Base-by-base conservation (phyloP, 2,329 filamentous ascomycete genomes). In the Corniculantispora saksenae region DNA sequence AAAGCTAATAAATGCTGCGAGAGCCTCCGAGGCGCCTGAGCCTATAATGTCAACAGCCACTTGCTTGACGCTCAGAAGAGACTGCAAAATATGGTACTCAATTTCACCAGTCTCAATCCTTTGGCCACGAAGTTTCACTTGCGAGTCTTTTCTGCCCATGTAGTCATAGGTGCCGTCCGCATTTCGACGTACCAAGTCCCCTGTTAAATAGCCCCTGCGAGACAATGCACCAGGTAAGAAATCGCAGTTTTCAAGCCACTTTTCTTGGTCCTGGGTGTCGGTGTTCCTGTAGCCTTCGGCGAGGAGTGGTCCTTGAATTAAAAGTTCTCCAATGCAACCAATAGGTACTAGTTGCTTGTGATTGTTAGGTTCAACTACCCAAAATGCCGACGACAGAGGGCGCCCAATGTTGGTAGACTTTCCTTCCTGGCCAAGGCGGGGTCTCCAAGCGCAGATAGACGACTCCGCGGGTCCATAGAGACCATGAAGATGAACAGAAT, bases 111-210 rank as follows among this genome's bases (percentile, higher is more conserved):
- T 74, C 72, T 82, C 86, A 65, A 84, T 75, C 62, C 83, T 72
- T 63, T 80, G 85, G 51, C 86, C 86, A 32, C 80, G 78, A 19
- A 86, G 72, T 69, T 86, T 86, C 53, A 86, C 78, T 70, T 86
- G 83, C 0, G 77, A 77, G 69, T 86, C 84, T 67, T 82, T 83
- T 47, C 84, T 76, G 54, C 82, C 83, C 60, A 82, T 67, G 62
- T 76, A 81, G 1, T 72, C 66, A n/a, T 82, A 71, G 17, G 67
- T 67, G 23, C 77, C 76, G 64, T 81, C 72, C 0, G 56, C 55
- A 53, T 73, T 66, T 29, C 75, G 74, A 25, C 66, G 48, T 1
- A 67, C 67, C 7, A 69, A 50, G 43, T 67, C 67, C 2, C 66
- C 66, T 12, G 66, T 67, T 23, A 55, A 13, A 25, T 69, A 69